Base-by-base conservation (phyloP, 1,139 yeast genomes). In the Kazachstania sp. region DNA sequence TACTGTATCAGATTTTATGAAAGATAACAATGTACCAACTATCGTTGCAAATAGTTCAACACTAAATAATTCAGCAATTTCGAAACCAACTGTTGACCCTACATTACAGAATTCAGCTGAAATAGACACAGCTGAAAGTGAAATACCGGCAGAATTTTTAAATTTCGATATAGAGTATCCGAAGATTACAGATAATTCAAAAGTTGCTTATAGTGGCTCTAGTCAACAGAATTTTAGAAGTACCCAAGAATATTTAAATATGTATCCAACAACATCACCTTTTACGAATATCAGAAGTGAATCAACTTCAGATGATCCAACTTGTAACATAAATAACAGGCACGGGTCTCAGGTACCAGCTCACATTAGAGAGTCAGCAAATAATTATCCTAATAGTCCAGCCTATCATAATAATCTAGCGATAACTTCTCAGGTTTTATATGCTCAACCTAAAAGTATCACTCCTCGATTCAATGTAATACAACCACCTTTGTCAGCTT, bases 71-170 rank as follows among this genome's bases (percentile, higher is more conserved):
- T 11, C 36, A 15, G 11, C 9, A 32, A 13, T 32, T 4, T 16
- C 11, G 12, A 32, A 32, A 9, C 8, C 36, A 9, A 18, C 4
- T 3, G 36, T 32, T 7, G 36, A 32, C 11, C 12, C 36, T 15
- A 5, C 15, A 13, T 15, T 32, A 11, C 15, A 38, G 20, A 31
- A 44, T 11, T 9, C 26, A 28, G 4, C 12, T 15, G 30, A 38
- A 11, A 12, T 29, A 13, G 42, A n/a, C 12, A 19, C 34, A 16
- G 19, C 4, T 9, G 42, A 23, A 18, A 83, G 79, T 53, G 87
- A 81, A 57, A 81, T 82, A 63, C 87, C 88, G 2, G 64, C 82
- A 49, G 88, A 82, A 56, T 82, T 80, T 58, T 75, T 82, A 56
- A 71, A 73, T 13, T 65, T 65, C 26, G 67, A 64, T 29, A 61